Conservation (phyloP, 805 yeast genomes). For the Candida dajiaensis region DNA sequence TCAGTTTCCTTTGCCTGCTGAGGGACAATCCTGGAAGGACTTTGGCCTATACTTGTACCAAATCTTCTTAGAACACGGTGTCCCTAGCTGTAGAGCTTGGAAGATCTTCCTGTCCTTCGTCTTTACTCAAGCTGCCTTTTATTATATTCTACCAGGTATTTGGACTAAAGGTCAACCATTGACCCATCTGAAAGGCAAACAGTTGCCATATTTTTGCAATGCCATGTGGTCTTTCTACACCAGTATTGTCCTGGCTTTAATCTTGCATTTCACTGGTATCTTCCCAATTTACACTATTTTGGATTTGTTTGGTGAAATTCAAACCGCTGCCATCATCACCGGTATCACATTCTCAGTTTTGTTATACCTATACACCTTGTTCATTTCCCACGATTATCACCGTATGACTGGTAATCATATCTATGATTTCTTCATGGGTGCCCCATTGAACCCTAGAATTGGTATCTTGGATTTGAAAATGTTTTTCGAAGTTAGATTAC, state of each 20-base stretch:
- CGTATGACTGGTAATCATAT: slow-evolving; percentile 87
- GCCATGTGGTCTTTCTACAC: slow-evolving; percentile 82
- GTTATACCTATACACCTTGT: slow-evolving; percentile 64
- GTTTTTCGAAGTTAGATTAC: slow-evolving; percentile 96
- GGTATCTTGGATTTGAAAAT: slow-evolving; percentile 91
- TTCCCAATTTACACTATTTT: slow-evolving; percentile 71
- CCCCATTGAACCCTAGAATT: slow-evolving; percentile 92
- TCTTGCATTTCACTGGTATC: slow-evolving; percentile 66
- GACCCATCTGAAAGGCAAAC: slow-evolving; percentile 69
- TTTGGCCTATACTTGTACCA: slow-evolving; percentile 41
- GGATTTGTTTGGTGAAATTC: slow-evolving; percentile 83
- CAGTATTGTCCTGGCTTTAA: slow-evolving; percentile 50
- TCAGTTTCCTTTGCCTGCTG: slow-evolving; percentile 59
- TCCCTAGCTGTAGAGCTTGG: slow-evolving; percentile 61
- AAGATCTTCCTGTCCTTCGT: slow-evolving; percentile 66
- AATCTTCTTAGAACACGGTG: slow-evolving; percentile 44
- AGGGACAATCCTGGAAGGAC: slow-evolving; percentile 38
- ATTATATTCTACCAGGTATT: slow-evolving; percentile 83
- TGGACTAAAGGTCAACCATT: slow-evolving; percentile 96
- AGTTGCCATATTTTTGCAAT: slow-evolving; percentile 89
- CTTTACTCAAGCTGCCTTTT: slow-evolving; percentile 62
- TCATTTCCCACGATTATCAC: slow-evolving; percentile 69
- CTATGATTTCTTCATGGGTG: slow-evolving; percentile 95
- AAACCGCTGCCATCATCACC: slow-evolving; percentile 82
- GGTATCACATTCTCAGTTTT: slow-evolving; percentile 67